These are phyloP conservation scores for Globisporangium recalcitrans DNA, from an alignment of 352 stramenopile genomes.

Conservation along the genomic window DNA sequence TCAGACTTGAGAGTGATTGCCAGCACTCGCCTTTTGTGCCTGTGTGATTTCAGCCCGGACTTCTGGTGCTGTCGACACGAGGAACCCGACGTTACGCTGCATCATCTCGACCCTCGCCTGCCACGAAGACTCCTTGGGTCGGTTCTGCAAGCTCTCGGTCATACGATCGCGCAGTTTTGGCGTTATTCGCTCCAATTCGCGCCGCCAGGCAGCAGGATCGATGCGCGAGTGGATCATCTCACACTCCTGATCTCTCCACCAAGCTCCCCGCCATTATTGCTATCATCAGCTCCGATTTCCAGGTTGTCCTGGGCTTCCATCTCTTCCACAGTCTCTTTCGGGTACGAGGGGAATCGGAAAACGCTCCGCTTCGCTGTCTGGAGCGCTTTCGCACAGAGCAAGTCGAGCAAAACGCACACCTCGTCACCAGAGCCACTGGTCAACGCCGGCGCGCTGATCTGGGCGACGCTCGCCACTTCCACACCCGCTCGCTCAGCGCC, in stretches of 20 bases:
- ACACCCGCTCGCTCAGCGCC: slow-evolving; percentile 41
- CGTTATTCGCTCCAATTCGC: slow-evolving; percentile 31
- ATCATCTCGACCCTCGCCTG: slow-evolving; percentile 25
- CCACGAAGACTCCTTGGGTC: slow-evolving; percentile 24
- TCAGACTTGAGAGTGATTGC: no score
- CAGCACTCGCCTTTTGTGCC: slow-evolving; percentile 23
- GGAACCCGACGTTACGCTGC: slow-evolving; percentile 18
- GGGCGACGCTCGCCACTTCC: slow-evolving; percentile 10
- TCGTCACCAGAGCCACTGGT: slow-evolving; percentile 36
- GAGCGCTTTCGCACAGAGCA: slow-evolving; percentile 37
- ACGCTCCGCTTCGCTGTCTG: slow-evolving; percentile 13
- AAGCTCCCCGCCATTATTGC: slow-evolving; percentile 17
- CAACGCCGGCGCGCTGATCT: slow-evolving; percentile 38
- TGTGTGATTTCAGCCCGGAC: slow-evolving; percentile 19
- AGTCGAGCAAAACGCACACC: slow-evolving; percentile 51
- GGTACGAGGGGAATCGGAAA: slow-evolving; percentile 25
- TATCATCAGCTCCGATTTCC: slow-evolving; percentile 32
- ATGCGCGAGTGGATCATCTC: slow-evolving; percentile 40
- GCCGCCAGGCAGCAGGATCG: slow-evolving; percentile 34
- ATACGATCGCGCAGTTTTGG: slow-evolving; percentile 30
- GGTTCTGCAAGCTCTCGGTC: slow-evolving; percentile 18
- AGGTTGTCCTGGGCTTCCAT: slow-evolving; percentile 37
- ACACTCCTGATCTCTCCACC: slow-evolving; percentile 11
- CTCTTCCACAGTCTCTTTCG: slow-evolving; percentile 35
- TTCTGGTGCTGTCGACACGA: slow-evolving; percentile 15